Base-by-base conservation (phyloP, 2,329 filamentous ascomycete species). In the Berkeleyomyces rouxiae region DNA sequence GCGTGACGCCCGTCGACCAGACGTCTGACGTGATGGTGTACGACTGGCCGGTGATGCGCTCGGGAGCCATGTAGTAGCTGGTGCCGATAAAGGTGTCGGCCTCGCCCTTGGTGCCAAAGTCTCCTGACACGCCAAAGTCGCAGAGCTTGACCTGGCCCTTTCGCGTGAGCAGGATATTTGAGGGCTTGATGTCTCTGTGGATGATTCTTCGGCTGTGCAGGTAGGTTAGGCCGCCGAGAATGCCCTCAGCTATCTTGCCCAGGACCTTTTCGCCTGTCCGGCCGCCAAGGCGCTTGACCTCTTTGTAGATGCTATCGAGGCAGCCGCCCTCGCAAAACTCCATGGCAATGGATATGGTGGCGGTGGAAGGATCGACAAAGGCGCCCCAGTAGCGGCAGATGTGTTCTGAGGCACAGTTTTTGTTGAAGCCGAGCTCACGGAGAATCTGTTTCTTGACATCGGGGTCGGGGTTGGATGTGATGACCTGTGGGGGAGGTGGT, bases 11-110 rank as follows among this genome's bases (percentile, higher is more conserved):
- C 6, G 96, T 85, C 49, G 91, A 96, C 93, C 93, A 99, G 63
- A 99, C 93, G 69, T 99, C 93, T 6, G 90, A 96, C 1, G 92
- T 99, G 73, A 99, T 99, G 66, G 92, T 99, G 74, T 99, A 99
- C 59, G 87, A 92, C 76, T 97, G 90, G 64, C 93, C 93, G 1
- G 93, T 96, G 72, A 99, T 99, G 61, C 93, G 87, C 74, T 99
- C 93, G 0, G 93, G 93, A 3, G 93, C 93, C 93, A 99, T 99
- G 78, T 99, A 99, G 73, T 97, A 99, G 65, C 89, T 95, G 10
- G 93, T 99, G 66, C 93, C 93, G 71, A 99, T 99, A 71, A 99
- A 99, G 0, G 93, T 99, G 73, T 97, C 96, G 67, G 93, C 93
- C 72, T 97, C 93, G 61, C 93, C 93, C 74, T 99, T 97, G 59